phyloP scores from a whole-genome alignment of 164 flowering plant species.

The Paratinospora sagittata region DNA sequence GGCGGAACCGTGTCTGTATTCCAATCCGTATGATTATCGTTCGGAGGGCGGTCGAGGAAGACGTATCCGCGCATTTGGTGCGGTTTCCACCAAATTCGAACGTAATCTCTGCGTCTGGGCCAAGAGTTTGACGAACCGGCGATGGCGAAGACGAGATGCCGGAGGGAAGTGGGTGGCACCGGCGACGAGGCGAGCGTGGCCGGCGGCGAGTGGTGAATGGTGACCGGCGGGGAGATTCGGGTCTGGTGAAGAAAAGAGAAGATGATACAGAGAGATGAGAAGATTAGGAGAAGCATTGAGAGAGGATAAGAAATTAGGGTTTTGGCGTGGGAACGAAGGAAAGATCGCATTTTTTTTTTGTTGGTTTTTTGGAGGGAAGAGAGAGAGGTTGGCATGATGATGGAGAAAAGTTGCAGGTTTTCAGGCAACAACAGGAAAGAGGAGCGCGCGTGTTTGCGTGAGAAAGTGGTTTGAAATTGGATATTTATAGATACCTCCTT shows the following conservation, averaged over 20 bases:
- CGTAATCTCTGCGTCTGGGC: slow-evolving; percentile 32
- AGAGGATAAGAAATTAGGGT: slow-evolving; percentile 17
- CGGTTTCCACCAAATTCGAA: slow-evolving; percentile 59
- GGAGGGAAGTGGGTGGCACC: no score
- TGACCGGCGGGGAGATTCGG: slow-evolving; percentile 19
- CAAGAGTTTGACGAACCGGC: slow-evolving; percentile 49
- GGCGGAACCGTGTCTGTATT: background rate
- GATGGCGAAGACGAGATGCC: slow-evolving; percentile 58
- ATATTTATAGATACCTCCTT: no score
- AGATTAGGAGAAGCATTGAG: slow-evolving; percentile 22
- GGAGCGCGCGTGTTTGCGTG: no score
- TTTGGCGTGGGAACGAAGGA: background rate
- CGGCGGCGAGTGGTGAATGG: slow-evolving; percentile 18
- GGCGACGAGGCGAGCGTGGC: no score
- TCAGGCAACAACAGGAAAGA: background rate
- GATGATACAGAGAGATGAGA: slow-evolving; percentile 19
- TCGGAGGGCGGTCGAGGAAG: slow-evolving; percentile 43
- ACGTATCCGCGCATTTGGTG: slow-evolving; percentile 41
- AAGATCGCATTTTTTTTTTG: background rate
- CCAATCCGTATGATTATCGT: background rate
- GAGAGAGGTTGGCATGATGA: background rate
- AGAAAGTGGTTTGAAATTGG: no score
- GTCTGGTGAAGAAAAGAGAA: slow-evolving; percentile 14
- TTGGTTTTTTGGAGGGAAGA: no score
- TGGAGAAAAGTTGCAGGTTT: background rate